A percentile compares a stretch with the other conserved stretches of the same genome.
phyloP scores from a whole-genome alignment of 2,329 filamentous ascomycete species.

The Rhynchosporium graminicola region DNA sequence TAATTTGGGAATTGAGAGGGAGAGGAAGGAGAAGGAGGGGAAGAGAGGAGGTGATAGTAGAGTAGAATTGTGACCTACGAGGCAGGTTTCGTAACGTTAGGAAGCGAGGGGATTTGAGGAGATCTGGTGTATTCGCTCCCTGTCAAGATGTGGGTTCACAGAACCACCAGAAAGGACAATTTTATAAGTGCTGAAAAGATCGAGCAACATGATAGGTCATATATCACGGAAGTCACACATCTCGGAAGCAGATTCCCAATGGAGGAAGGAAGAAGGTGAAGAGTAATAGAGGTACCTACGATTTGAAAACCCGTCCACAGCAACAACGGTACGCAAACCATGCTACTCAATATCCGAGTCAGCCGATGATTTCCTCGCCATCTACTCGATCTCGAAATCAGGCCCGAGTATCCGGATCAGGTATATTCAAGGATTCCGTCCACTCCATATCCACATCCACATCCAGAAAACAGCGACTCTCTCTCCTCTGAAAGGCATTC shows the following conservation, averaged over 20 bases:
- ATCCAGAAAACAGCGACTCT: too few relatives aligned
- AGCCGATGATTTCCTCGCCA: too few relatives aligned
- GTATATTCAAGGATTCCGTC: too few relatives aligned
- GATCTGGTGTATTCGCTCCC: slow-evolving; percentile 5
- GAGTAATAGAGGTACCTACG: neutral
- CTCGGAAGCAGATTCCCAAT: neutral
- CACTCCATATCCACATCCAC: too few relatives aligned
- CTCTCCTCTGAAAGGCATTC: too few relatives aligned
- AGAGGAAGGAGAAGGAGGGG: neutral
- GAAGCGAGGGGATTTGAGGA: slow-evolving; percentile 2
- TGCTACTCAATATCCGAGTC: neutral
- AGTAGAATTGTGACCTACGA: neutral
- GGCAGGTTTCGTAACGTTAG: neutral
- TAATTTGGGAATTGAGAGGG: too few relatives aligned
- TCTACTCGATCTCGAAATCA: too few relatives aligned
- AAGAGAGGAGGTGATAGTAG: neutral
- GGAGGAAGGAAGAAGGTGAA: neutral
- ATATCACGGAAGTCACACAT: neutral
- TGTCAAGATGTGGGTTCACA: neutral
- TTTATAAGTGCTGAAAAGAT: neutral
- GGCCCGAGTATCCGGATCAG: too few relatives aligned
- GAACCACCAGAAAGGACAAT: neutral
- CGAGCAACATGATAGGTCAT: neutral
- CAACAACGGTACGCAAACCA: slow-evolving; percentile 5
- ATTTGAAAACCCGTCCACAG: slow-evolving; percentile 7